Evolutionary conservation across 495 filamentous ascomycete genomes (phyloP), one percentile per base, ranked within the genome.

Genomic region (Neurospora cerealis): DNA sequence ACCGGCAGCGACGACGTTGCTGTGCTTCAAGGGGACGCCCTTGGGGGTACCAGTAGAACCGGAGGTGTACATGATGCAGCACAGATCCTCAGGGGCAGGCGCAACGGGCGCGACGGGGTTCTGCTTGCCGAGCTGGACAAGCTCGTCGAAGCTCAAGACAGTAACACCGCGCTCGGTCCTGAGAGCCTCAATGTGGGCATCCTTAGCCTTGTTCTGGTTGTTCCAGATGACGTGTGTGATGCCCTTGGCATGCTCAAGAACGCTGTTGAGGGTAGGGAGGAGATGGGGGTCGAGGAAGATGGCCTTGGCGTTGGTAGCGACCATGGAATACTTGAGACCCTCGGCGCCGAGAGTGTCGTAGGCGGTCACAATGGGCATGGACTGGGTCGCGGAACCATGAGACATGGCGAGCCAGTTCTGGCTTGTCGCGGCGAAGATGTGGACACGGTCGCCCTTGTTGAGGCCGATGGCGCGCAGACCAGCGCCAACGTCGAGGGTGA

Each of bases 31-130:
- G 39, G 94, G 90, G 37, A 99, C 96, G 83, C 96, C 96, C 87
- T 98, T 99, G 42, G 96, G 96, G 0, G 94, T 89, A 70, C 96
- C 96, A 5, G 96, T 99, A n/a, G 95, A 97, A 60, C 96, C 96
- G 39, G 96, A 98, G 3, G 96, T 99, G 86, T 98, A 99, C 96
- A 99, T 99, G 82, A 99, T 97, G 81, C 96, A 97, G 87, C 92
- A 96, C 15, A 99, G 88, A 80, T 97, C 95, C 70, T 97, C 93
- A 3, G 93, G 87, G 36, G 85, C 82, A 4, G 96, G 95, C 46
- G 94, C 92, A 21, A 93, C 90, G 21, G 93, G 89, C 10, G 98
- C 95, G 66, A 90, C 89, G 10, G 88, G 90, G 79, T 96, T 96
- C 74, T 93, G 90, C 81, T 94, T 88, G 77, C 96, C 96, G 60